Conservation (phyloP, 305 asterid genomes). For the Striga hermonthica region DNA sequence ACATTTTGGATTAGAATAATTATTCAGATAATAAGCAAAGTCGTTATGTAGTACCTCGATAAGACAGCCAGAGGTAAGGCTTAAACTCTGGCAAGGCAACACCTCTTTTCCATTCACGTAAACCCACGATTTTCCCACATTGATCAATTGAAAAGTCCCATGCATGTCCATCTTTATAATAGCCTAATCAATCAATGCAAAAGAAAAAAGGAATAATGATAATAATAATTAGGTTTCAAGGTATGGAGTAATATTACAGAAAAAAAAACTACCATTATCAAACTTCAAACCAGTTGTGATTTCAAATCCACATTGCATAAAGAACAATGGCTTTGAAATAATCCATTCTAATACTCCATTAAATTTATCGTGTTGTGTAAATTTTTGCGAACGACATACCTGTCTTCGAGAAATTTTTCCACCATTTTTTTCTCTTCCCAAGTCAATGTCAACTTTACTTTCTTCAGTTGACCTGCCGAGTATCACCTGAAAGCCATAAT, state of each 20-base stretch:
- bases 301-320: background rate
- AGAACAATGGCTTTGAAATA: background rate
- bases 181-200: slow-evolving; percentile 45
- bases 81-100: slow-evolving; percentile 36
- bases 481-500: slow-evolving; percentile 52
- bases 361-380: no score
- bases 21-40: background rate
- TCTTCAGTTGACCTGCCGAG: slow-evolving; percentile 72
- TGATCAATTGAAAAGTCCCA: slow-evolving; percentile 63
- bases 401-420: slow-evolving; percentile 74
- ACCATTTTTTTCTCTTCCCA: slow-evolving; percentile 58
- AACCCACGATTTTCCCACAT: slow-evolving; percentile 55
- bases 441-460: slow-evolving; percentile 65
- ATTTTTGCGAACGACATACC: slow-evolving; percentile 36
- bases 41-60: slow-evolving; percentile 54
- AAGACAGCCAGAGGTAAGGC: slow-evolving; percentile 58
- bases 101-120: slow-evolving; percentile 57
- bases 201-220: background rate
- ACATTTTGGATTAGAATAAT: background rate
- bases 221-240: background rate
- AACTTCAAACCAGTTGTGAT: no score
- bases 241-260: background rate
- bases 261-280: background rate
- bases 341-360: slow-evolving; percentile 5
- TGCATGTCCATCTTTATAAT: slow-evolving; percentile 46